Evolutionary conservation across 2,329 filamentous ascomycete species (phyloP).

Genomic region (Diaporthe ilicicola): DNA sequence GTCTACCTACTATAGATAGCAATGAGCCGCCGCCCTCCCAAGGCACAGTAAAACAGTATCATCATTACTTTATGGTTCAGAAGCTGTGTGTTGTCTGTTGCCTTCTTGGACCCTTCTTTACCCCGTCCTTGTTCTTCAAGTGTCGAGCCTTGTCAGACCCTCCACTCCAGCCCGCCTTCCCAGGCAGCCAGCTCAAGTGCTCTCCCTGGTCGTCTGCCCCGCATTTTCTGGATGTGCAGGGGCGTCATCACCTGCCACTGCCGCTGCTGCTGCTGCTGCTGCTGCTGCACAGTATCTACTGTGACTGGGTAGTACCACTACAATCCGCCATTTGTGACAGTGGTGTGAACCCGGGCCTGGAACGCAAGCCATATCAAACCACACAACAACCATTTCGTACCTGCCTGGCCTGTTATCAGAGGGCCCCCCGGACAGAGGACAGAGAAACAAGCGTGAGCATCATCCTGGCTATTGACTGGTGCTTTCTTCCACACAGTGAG

Average conservation of each 20-base stretch:
- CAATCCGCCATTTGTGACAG: conserved; percentile 16
- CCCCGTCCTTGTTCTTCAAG: not conserved
- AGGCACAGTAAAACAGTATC: too few relatives aligned
- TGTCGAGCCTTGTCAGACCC: too few relatives aligned
- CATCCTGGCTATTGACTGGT: not conserved
- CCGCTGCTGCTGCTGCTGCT: not conserved
- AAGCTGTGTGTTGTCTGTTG: too few relatives aligned
- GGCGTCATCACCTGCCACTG: not conserved
- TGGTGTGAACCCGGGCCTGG: not conserved
- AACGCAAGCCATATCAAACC: conserved; percentile 4
- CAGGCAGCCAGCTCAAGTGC: too few relatives aligned
- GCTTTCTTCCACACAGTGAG: conserved; percentile 3
- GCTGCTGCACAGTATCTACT: not conserved
- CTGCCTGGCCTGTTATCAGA: not conserved
- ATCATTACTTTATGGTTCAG: too few relatives aligned
- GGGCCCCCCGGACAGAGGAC: not conserved
- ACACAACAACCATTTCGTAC: not conserved
- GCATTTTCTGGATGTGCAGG: not conserved
- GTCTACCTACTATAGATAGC: too few relatives aligned
- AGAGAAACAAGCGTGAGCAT: not conserved
- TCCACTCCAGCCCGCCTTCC: not conserved
- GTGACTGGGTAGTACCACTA: not conserved
- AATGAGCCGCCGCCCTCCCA: too few relatives aligned
- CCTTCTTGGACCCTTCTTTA: not conserved
- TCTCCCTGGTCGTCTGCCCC: not conserved